Conservation (phyloP, 2,329 filamentous ascomycete genomes). For the Sclerotinia nivalis region DNA sequence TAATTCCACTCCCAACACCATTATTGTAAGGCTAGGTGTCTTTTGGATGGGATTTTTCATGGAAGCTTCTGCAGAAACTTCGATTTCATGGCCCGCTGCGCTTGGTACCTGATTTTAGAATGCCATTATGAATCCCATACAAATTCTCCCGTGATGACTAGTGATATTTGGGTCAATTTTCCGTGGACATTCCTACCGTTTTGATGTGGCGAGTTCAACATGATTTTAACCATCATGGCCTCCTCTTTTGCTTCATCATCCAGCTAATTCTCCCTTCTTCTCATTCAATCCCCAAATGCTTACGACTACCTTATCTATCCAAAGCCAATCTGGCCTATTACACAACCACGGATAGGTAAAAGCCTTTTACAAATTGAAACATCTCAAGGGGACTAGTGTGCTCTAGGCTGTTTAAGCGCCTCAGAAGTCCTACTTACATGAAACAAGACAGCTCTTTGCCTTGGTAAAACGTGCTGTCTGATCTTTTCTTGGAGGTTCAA, state of each 20-base stretch:
- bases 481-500: constrained; percentile 6
- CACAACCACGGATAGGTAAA: neutral
- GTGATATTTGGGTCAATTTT: neutral
- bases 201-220: neutral
- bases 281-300: neutral
- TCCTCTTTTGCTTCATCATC: neutral
- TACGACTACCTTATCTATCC: neutral
- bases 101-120: constrained; percentile 14
- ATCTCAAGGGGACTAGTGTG: neutral
- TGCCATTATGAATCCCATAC: neutral
- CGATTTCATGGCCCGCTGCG: neutral
- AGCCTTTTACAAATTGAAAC: constrained; percentile 18
- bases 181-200: neutral
- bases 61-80: neutral
- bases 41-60: neutral
- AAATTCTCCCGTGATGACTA: neutral
- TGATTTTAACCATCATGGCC: neutral
- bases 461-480: neutral
- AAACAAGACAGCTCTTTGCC: constrained; percentile 16
- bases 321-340: neutral
- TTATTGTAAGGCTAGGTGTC: neutral
- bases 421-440: neutral
- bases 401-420: constrained; percentile 11
- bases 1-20: neutral
- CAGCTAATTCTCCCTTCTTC: neutral